phyloP scores from a whole-genome alignment of 352 stramenopile genomes.

The Phytophthora fragariaefolia region DNA sequence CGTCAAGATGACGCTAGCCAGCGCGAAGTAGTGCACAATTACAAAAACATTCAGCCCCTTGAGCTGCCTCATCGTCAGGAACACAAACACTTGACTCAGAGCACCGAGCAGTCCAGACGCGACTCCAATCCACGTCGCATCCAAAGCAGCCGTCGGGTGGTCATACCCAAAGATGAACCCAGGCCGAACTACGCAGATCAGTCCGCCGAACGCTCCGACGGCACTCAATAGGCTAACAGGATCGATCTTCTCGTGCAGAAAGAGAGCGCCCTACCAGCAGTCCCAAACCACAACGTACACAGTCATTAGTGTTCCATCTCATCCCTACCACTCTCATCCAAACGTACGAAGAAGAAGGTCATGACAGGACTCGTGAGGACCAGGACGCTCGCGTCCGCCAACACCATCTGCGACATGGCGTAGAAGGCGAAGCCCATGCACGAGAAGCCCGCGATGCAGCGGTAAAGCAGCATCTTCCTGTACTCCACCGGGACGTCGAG shows the following conservation, averaged over 20 bases:
- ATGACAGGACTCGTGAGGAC: slow-evolving; percentile 52
- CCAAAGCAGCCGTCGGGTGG: slow-evolving; percentile 13
- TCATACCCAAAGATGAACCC: slow-evolving; percentile 50
- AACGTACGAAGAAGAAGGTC: slow-evolving; percentile 38
- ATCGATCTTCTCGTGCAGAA: slow-evolving; percentile 56
- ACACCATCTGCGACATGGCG: slow-evolving; percentile 75
- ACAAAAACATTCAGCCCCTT: slow-evolving; percentile 50
- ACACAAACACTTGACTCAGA: slow-evolving; percentile 53
- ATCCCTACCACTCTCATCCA: not conserved
- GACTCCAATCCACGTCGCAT: slow-evolving; percentile 38
- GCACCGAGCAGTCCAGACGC: slow-evolving; percentile 47
- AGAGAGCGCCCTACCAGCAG: slow-evolving; percentile 37
- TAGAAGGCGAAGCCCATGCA: slow-evolving; percentile 81
- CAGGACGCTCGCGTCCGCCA: slow-evolving; percentile 71
- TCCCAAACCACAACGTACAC: not conserved
- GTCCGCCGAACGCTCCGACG: slow-evolving; percentile 43
- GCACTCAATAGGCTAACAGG: slow-evolving; percentile 42
- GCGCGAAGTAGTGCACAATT: slow-evolving; percentile 64
- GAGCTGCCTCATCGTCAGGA: slow-evolving; percentile 53
- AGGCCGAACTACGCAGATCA: slow-evolving; percentile 57
- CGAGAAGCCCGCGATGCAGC: slow-evolving; percentile 61
- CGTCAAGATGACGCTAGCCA: slow-evolving; percentile 48
- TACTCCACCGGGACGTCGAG: slow-evolving; percentile 47
- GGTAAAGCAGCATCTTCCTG: slow-evolving; percentile 56
- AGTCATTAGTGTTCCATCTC: slow-evolving; percentile 13